Base-by-base conservation (phyloP, 768 basidiomycete genomes). In the Fomitopsis pulvina region DNA sequence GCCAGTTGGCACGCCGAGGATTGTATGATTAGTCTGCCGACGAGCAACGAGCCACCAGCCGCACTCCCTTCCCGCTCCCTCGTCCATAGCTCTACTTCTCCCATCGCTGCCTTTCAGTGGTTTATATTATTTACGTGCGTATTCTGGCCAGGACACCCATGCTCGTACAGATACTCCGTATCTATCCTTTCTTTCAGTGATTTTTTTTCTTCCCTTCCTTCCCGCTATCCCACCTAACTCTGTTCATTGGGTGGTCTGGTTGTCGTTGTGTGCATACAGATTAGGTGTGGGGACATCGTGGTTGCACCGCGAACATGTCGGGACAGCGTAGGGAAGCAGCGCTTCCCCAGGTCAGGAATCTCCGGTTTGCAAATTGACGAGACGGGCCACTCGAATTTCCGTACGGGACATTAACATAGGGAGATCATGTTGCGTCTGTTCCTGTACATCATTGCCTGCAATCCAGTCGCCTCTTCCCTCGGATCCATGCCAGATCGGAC, bases 261-360 rank as follows among this genome's bases (percentile, higher is more conserved):
- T 45, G 34, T 30, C 20, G 18, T 45, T 18, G 42, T 44, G 45
- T 49, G 40, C 46, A 28, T 39, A 44, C 41, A 39, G 45, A 45
- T 39, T 47, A 32, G 52, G 43, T 48, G 46, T 32, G 41, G 7
- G 48, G 28, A 30, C 7, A 26, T 38, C 34, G 41, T 60, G 59
- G 58, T 54, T 63, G 62, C 53, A 53, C 43, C 48, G 60, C 50
- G 57, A 51, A 16, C 63, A 56, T 53, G 47, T 46, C 41, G 60
- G 66, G 56, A 57, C 54, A 50, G 57, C 60, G 62, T 56, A 61
- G 64, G 66, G 66, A 66, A 68, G 70, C 71, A 65, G 70, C 61
- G 61, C 68, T 70, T 67, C 62, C 63, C 59, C 60, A 30, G 62
- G 60, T 62, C 63, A 58, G 40, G 57, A 58, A 43, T 34, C 30